phyloP scores from a whole-genome alignment of 352 stramenopile species.

The Phytophthora foliorum region DNA sequence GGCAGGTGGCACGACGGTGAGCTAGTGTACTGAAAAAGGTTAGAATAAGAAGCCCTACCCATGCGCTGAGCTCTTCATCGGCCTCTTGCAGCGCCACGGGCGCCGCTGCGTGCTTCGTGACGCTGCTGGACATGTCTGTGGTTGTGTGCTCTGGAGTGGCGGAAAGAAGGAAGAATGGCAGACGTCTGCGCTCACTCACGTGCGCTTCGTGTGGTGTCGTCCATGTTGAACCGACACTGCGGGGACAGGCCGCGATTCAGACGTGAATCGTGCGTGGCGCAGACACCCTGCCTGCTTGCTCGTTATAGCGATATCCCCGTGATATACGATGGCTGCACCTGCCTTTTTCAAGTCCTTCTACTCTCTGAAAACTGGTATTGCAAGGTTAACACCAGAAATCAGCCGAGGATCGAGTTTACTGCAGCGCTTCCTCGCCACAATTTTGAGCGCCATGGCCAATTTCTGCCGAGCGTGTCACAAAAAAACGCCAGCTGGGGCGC shows the following conservation, averaged over 20 bases:
- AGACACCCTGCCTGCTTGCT: not conserved
- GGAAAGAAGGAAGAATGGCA: slow-evolving; percentile 19
- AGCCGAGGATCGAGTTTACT: no score
- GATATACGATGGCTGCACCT: not conserved
- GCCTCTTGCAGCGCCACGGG: slow-evolving; percentile 27
- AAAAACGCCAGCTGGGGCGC: slow-evolving; percentile 9
- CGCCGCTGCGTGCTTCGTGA: slow-evolving; percentile 16
- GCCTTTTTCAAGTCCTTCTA: not conserved
- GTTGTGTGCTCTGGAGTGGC: slow-evolving; percentile 5
- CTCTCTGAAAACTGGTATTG: not conserved
- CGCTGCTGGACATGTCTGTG: slow-evolving; percentile 34
- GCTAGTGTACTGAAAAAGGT: slow-evolving; percentile 10
- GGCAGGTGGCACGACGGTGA: not conserved
- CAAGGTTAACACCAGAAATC: not conserved
- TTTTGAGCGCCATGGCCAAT: slow-evolving; percentile 20
- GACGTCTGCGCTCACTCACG: slow-evolving; percentile 4
- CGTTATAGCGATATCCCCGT: not conserved
- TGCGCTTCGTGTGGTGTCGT: slow-evolving; percentile 4
- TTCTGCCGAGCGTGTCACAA: slow-evolving; percentile 37
- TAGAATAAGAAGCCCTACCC: slow-evolving; percentile 19
- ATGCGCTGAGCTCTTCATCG: slow-evolving; percentile 54
- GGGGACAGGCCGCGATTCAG: slow-evolving; percentile 4
- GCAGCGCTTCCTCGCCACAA: slow-evolving; percentile 16
- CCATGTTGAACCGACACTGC: slow-evolving; percentile 20
- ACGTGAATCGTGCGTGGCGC: not conserved